These are phyloP conservation scores for Eucalyptus regnans DNA, from an alignment of 345 rosid genomes.

Conservation along the genomic window DNA sequence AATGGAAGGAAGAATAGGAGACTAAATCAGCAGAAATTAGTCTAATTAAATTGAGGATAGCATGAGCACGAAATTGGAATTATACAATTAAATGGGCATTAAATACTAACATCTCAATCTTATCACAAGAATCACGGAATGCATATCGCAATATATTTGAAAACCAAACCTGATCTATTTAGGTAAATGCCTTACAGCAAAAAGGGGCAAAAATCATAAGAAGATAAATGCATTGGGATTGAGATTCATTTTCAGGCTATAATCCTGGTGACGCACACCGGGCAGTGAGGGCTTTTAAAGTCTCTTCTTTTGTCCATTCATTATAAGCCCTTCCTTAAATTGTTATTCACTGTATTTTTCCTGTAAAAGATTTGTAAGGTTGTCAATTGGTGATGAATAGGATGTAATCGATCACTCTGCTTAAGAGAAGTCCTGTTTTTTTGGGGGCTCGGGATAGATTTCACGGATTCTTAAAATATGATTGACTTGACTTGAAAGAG, in stretches of 20 bases:
- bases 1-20: neutral
- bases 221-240: neutral
- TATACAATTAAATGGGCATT: too few species aligned
- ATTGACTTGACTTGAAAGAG: neutral
- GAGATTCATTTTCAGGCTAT: neutral
- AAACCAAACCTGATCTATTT: neutral
- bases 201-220: too few species aligned
- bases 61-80: neutral
- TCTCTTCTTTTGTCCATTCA: neutral
- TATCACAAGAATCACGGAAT: neutral
- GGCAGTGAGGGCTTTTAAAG: neutral
- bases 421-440: too few species aligned
- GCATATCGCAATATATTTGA: neutral
- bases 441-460: neutral
- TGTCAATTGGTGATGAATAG: neutral
- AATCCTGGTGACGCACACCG: neutral
- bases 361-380: neutral
- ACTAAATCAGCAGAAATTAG: neutral
- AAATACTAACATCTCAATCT: too few species aligned
- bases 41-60: neutral
- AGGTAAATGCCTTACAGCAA: neutral
- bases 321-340: neutral
- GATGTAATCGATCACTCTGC: neutral
- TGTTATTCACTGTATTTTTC: neutral
- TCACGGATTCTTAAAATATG: neutral